Conservation (phyloP, 2,329 filamentous ascomycete species). For the Periconia sp. region DNA sequence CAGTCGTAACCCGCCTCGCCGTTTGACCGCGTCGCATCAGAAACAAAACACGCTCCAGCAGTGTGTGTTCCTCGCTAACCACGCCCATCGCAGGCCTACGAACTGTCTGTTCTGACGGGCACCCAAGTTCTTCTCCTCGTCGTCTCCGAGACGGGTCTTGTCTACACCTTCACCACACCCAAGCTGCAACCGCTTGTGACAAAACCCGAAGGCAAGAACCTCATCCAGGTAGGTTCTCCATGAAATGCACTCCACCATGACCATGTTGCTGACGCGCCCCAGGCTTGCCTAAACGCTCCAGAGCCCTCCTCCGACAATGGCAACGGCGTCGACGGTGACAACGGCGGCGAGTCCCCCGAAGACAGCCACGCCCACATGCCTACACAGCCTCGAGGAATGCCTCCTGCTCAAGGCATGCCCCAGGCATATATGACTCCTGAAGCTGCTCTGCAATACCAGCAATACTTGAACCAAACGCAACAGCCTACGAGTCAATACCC, state of each 20-base stretch:
- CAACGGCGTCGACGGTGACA: slow-evolving; percentile 55
- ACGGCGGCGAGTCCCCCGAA: slow-evolving; percentile 80
- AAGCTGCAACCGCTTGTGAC: slow-evolving; percentile 98
- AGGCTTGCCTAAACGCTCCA: slow-evolving; percentile 96
- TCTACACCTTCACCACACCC: slow-evolving; percentile 97
- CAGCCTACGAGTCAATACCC: slow-evolving; percentile 68
- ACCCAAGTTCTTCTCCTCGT: slow-evolving; percentile 96
- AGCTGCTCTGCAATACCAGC: slow-evolving; percentile 79
- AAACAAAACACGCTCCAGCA: slow-evolving; percentile 21
- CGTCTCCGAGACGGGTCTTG: slow-evolving; percentile 93
- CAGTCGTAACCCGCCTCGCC: slow-evolving; percentile 20
- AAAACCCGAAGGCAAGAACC: slow-evolving; percentile 97
- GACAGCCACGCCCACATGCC: slow-evolving; percentile 81
- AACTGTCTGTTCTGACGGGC: slow-evolving; percentile 93
- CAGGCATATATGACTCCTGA: slow-evolving; percentile 66
- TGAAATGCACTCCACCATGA: slow-evolving; percentile 7
- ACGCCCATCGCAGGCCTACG: slow-evolving; percentile 73
- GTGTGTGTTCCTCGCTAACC: slow-evolving; percentile 24
- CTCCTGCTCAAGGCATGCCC: slow-evolving; percentile 65
- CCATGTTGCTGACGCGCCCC: slow-evolving; percentile 38
- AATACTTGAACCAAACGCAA: slow-evolving; percentile 69
- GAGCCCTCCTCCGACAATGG: slow-evolving; percentile 82
- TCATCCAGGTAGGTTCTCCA: slow-evolving; percentile 79
- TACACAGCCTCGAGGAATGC: slow-evolving; percentile 68
- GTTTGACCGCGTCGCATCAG: slow-evolving; percentile 27